Evolutionary conservation across 495 filamentous ascomycete genomes (phyloP).

Genomic region (Penicillium maclennaniae): DNA sequence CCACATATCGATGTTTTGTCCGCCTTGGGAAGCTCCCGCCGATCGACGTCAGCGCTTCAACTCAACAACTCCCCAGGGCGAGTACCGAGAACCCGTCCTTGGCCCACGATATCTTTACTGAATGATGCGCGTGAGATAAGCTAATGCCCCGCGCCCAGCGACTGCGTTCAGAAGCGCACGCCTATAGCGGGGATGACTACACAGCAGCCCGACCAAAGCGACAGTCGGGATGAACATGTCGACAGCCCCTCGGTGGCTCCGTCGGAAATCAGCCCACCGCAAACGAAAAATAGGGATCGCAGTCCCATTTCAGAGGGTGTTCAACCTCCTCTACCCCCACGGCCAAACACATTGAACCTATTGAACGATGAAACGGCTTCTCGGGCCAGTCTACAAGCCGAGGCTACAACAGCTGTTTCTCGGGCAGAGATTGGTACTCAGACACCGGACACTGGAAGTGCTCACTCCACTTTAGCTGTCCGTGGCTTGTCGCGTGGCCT

Average conservation of each 20-base stretch:
- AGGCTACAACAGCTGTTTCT: constrained; percentile 79
- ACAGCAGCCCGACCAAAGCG: constrained; percentile 12
- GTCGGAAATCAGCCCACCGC: constrained; percentile 1
- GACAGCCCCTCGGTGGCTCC: constrained; percentile 6
- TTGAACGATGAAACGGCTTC: constrained; percentile 37
- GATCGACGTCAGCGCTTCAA: constrained; percentile 18
- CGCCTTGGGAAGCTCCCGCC: constrained; percentile 22
- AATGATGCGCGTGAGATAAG: constrained; percentile 16
- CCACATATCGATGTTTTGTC: constrained; percentile 27
- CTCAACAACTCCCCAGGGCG: constrained; percentile 1
- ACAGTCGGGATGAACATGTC: constrained; percentile 10
- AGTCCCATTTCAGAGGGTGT: constrained; percentile 36
- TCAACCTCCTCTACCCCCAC: constrained; percentile 66
- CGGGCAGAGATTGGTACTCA: constrained; percentile 71
- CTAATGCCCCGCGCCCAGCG: constrained; percentile 20
- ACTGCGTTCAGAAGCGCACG: constrained; percentile 23
- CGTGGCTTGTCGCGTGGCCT: constrained; percentile 35
- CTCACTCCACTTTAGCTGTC: constrained; percentile 48
- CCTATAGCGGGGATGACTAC: constrained; percentile 25
- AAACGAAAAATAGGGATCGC: constrained; percentile 11
- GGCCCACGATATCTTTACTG: not conserved
- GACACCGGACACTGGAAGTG: constrained; percentile 63
- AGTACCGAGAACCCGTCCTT: not conserved
- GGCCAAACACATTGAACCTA: constrained; percentile 49
- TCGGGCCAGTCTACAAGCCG: constrained; percentile 56